Base-by-base conservation (phyloP, 805 yeast species). In the Candida maltosa region DNA sequence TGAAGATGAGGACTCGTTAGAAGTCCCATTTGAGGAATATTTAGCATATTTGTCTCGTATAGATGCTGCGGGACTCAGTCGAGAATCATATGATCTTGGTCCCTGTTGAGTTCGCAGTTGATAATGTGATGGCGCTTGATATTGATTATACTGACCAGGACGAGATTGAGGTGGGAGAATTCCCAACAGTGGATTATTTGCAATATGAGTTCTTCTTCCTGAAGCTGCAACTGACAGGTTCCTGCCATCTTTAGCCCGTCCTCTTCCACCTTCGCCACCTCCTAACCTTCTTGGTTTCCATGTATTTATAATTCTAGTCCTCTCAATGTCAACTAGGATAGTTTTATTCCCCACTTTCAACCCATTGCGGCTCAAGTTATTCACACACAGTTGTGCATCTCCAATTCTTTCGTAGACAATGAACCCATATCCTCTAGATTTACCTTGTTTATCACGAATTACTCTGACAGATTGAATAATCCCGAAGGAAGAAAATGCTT, bases 181-280 rank as follows among this genome's bases (percentile, higher is more conserved):
- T n/a, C n/a, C n/a, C n/a, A n/a, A n/a, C n/a, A n/a, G 22, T 17
- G 45, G 45, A 32, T 38, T 41, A 29, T 41, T 41, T 6, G 45
- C 42, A 15, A 48, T 33, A 36, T 49, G 20, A 27, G 58, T 38
- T 29, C 59, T 51, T 47, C 62, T 44, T 2, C 56, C 58, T 39
- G 54, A 48, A 3, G 61, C 58, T 26, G 70, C 69, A 3, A 70
- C 69, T 4, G 70, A 62, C 4, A 45, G 38, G 11, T 17, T 25
- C 23, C 37, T 29, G 24, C 51, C 54, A 4, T 60, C 53, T 40
- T 57, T 63, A 3, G 78, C 69, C 50, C 80, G 80, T 33, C 79
- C 78, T 37, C 93, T 67, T 1, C 96, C 96, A 4, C 97, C 97
- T n/a, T 85, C 58, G 0, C 97, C 97, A 4, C 97, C 97, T 1